These are phyloP conservation scores for Metarhizium robertsii DNA, from an alignment of 2,329 filamentous ascomycete species.

Conservation along the genomic window DNA sequence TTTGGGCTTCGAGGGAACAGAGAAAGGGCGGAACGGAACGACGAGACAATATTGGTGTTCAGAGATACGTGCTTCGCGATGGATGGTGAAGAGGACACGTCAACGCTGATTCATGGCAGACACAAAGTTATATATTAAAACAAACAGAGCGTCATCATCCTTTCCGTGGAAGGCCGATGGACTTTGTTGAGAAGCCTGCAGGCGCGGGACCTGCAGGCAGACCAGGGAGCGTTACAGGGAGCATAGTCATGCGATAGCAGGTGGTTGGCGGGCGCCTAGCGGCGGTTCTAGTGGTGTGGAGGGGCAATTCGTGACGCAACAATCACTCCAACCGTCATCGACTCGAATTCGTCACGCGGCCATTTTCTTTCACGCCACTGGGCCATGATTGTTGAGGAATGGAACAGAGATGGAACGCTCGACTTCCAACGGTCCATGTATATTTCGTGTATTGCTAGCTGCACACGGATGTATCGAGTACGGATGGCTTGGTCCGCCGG, in stretches of 20 bases:
- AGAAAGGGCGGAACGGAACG: neutral
- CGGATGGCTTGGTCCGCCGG: too few relatives aligned
- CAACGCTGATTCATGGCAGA: too few relatives aligned
- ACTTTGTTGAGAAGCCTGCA: neutral
- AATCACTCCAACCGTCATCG: neutral
- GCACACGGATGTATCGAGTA: too few relatives aligned
- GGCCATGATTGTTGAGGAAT: neutral
- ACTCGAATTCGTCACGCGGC: neutral
- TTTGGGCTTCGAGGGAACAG: too few relatives aligned
- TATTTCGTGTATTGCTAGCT: too few relatives aligned
- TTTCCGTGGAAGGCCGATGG: neutral
- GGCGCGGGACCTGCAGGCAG: neutral
- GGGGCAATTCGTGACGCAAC: neutral
- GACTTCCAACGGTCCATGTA: too few relatives aligned
- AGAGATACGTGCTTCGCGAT: neutral
- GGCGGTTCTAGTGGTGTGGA: neutral
- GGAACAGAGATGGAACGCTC: too few relatives aligned
- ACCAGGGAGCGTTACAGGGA: neutral
- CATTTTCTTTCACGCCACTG: neutral
- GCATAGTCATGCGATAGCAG: neutral
- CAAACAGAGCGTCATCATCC: neutral
- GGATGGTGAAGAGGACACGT: neutral
- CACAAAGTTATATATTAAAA: too few relatives aligned
- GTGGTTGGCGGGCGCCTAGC: too few relatives aligned
- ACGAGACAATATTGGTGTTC: neutral